A percentile compares a stretch with the other conserved stretches of the same genome.
Conservation (phyloP, 2,329 filamentous ascomycete genomes). For the Fusarium sp. region DNA sequence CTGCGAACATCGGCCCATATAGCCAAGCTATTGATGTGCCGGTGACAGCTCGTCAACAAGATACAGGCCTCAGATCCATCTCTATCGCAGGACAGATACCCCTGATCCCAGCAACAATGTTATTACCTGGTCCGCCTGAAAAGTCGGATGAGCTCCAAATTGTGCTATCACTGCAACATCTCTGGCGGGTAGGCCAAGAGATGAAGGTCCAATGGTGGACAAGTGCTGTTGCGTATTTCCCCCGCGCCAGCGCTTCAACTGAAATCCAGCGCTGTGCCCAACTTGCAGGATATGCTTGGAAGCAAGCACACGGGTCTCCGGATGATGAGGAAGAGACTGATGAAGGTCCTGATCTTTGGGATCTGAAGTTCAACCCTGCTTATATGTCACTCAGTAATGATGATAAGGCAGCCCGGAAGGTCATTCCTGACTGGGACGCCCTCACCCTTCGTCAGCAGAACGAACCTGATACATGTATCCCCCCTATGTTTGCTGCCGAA, state of each 20-base stretch:
- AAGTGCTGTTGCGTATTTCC: constrained; percentile 79
- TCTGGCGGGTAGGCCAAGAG: constrained; percentile 82
- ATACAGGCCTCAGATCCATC: constrained; percentile 55
- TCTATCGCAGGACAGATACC: constrained; percentile 93
- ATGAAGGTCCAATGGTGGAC: constrained; percentile 80
- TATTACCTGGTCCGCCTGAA: constrained; percentile 57
- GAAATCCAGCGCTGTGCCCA: constrained; percentile 51
- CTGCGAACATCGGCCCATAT: constrained; percentile 96
- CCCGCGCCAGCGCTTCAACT: constrained; percentile 50
- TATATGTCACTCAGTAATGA: constrained; percentile 57
- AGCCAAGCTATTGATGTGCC: constrained; percentile 81
- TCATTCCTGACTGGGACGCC: constrained; percentile 64
- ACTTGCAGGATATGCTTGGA: constrained; percentile 62
- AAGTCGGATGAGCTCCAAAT: constrained; percentile 67
- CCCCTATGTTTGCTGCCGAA: constrained; percentile 79
- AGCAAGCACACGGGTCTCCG: constrained; percentile 53
- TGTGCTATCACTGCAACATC: constrained; percentile 83
- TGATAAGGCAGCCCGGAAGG: constrained; percentile 37
- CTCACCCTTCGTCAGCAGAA: constrained; percentile 54
- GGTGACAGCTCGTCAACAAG: constrained; percentile 32
- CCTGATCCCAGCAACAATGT: constrained; percentile 83
- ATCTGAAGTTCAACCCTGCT: constrained; percentile 67
- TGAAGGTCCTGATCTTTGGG: constrained; percentile 74
- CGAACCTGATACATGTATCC: constrained; percentile 54
- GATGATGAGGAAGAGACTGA: constrained; percentile 62